These are phyloP conservation scores for Hypoxylon intermedium DNA, from an alignment of 495 filamentous ascomycete genomes.

Conservation along the genomic window DNA sequence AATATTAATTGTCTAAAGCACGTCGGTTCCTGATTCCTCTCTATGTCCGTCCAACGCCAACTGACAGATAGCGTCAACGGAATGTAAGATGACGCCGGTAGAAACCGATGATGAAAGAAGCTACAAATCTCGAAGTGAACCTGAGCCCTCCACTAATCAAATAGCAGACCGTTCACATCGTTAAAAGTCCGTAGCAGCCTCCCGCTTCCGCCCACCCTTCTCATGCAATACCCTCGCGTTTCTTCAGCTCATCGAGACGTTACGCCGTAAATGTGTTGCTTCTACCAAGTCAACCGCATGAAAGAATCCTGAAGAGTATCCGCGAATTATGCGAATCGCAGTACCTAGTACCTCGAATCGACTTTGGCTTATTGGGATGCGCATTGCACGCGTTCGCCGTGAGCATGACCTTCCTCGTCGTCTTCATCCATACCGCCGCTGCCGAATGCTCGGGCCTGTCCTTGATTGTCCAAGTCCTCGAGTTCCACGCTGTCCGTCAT, in stretches of 20 bases:
- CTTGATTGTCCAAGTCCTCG: slow-evolving; percentile 79
- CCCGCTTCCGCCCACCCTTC: slow-evolving; percentile 23
- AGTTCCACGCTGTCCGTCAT: slow-evolving; percentile 87
- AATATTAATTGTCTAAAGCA: slow-evolving; percentile 28
- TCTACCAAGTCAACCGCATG: slow-evolving; percentile 9
- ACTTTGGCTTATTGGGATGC: slow-evolving; percentile 82
- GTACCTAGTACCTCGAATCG: neutral
- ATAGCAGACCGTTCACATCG: slow-evolving; percentile 13
- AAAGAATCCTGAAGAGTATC: neutral
- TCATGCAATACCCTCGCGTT: slow-evolving; percentile 39
- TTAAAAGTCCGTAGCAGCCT: slow-evolving; percentile 21
- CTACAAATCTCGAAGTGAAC: slow-evolving; percentile 15
- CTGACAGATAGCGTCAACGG: slow-evolving; percentile 18
- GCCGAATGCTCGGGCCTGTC: slow-evolving; percentile 75
- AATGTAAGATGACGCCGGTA: slow-evolving; percentile 11
- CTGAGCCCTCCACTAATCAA: slow-evolving; percentile 5
- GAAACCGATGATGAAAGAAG: slow-evolving; percentile 20
- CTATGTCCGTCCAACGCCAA: slow-evolving; percentile 40
- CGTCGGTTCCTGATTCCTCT: slow-evolving; percentile 32
- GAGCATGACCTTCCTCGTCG: slow-evolving; percentile 80
- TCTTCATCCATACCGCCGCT: slow-evolving; percentile 76
- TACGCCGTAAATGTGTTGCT: slow-evolving; percentile 39
- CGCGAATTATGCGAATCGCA: slow-evolving; percentile 19
- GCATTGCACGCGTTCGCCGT: slow-evolving; percentile 94
- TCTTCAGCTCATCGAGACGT: slow-evolving; percentile 31